Evolutionary conservation across 2,329 filamentous ascomycete genomes (phyloP), one percentile per base, ranked within the genome.

Genomic region (Claviceps monticola): DNA sequence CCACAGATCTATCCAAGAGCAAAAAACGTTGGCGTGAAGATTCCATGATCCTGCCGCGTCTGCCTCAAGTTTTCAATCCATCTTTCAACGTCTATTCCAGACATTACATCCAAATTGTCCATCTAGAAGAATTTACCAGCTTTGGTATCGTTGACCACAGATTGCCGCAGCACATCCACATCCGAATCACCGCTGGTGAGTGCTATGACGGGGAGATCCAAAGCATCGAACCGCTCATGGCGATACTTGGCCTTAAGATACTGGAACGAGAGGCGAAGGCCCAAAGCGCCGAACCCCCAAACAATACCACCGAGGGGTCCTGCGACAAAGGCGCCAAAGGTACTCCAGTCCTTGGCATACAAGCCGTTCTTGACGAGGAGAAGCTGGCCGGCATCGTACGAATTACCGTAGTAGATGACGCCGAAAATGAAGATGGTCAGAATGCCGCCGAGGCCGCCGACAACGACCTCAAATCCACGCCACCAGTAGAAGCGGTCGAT

Each of bases 401-500:
- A 81, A 60, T 81, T 75, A 46, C 82, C 84, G 62, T 86, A 90
- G 71, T 90, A 93, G 55, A 88, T 77, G 14, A 83, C 73, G 4
- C 87, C 87, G 58, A 90, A 93, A 60, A 91, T 74, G 70, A 90
- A 93, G 55, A 93, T 84, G 11, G 83, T 83, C 21, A 93, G 66
- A 50, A 93, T 80, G 17, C 87, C 87, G 9, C 87, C 87, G 0
- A 91, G 72, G 0, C 86, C 84, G 51, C 86, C 87, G 34, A 84
- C 75, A 16, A 93, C 79, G 29, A 91, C 85, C 66, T 93, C 87
- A 60, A 88, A 86, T 16, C 87, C 87, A 44, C 82, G 79, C 82
- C 86, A 88, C 73, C 79, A 89, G 68, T 85, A 86, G 65, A 85
- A 84, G 45, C 68, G 69, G 48, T 86, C 78, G 37, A 71, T 76